Evolutionary conservation across 768 basidiomycete genomes (phyloP).

Genomic region (Hygrocybe coccinea): DNA sequence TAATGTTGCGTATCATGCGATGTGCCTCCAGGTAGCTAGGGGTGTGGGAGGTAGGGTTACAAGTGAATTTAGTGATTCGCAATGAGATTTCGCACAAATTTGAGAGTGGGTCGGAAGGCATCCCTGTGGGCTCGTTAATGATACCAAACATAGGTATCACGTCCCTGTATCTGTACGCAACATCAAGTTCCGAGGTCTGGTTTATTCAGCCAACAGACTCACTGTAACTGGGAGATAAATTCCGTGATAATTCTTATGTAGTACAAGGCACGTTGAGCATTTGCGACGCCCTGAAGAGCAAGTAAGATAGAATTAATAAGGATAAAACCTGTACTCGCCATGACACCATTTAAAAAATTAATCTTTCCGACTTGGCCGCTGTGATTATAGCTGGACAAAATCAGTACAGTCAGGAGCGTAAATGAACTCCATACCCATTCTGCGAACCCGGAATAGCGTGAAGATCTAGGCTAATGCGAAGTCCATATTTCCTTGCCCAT

Average conservation of each 20-base stretch:
- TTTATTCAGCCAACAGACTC: slow-evolving; percentile 27
- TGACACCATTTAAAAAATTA: slow-evolving; percentile 79
- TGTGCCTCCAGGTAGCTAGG: slow-evolving; percentile 52
- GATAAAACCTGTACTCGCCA: slow-evolving; percentile 68
- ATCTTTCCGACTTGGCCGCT: slow-evolving; percentile 75
- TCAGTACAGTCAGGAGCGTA: background rate
- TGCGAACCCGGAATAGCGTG: slow-evolving; percentile 78
- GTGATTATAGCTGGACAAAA: slow-evolving; percentile 52
- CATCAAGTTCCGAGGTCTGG: background rate
- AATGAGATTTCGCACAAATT: background rate
- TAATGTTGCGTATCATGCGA: slow-evolving; percentile 60
- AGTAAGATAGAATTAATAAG: slow-evolving; percentile 1
- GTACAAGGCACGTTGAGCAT: slow-evolving; percentile 64
- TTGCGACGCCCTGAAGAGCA: slow-evolving; percentile 49
- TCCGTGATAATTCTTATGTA: slow-evolving; percentile 75
- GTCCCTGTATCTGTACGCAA: slow-evolving; percentile 36
- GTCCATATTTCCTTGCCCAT: slow-evolving; percentile 87
- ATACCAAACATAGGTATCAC: slow-evolving; percentile 59
- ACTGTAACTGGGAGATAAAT: slow-evolving; percentile 47
- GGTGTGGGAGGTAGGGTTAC: too few species aligned
- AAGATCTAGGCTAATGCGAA: slow-evolving; percentile 78
- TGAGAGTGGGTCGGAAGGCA: background rate
- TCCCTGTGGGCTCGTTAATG: slow-evolving; percentile 54
- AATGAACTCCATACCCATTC: slow-evolving; percentile 43
- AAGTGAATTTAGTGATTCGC: background rate